Evolutionary conservation across 2,329 filamentous ascomycete genomes (phyloP).

Genomic region (Aspergillus oerlinghausenensis): DNA sequence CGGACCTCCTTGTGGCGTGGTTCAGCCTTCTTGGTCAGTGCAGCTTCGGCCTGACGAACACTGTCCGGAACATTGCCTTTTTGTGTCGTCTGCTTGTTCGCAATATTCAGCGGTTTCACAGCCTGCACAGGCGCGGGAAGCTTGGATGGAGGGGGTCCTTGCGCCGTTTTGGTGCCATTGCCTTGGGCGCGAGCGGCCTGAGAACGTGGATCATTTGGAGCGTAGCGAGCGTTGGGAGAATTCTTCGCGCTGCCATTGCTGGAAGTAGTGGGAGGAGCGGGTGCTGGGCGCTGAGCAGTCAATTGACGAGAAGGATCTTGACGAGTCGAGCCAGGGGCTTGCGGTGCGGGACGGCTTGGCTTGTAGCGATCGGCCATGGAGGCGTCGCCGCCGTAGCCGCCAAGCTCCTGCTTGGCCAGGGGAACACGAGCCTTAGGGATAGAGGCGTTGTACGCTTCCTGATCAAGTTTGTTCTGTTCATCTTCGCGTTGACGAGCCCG

Average conservation of each 20-base stretch:
- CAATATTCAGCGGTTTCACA: constrained; percentile 76
- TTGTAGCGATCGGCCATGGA: constrained; percentile 64
- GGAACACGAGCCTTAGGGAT: constrained; percentile 76
- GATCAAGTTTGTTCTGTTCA: constrained; percentile 67
- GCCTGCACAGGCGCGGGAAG: constrained; percentile 52
- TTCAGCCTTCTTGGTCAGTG: constrained; percentile 72
- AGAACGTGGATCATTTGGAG: constrained; percentile 29
- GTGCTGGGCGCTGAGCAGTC: constrained; percentile 74
- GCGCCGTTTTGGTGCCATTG: constrained; percentile 41
- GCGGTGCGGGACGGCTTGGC: constrained; percentile 77
- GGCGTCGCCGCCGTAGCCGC: constrained; percentile 58
- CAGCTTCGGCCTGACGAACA: constrained; percentile 84
- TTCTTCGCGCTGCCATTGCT: constrained; percentile 29
- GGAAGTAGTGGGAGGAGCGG: constrained; percentile 59
- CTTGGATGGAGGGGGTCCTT: constrained; percentile 52
- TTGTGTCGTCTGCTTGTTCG: constrained; percentile 55
- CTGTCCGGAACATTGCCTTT: constrained; percentile 53
- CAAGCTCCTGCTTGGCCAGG: constrained; percentile 84
- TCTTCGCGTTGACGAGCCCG: constrained; percentile 39
- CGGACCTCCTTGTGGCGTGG: constrained; percentile 87
- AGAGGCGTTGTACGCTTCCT: constrained; percentile 85
- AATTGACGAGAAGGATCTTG: constrained; percentile 52
- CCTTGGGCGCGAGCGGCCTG: constrained; percentile 42
- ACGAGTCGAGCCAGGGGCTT: constrained; percentile 58
- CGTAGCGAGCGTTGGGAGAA: constrained; percentile 33